These are phyloP conservation scores for Hypoxylon sp. DNA, from an alignment of 2,329 filamentous ascomycete genomes.

Conservation along the genomic window DNA sequence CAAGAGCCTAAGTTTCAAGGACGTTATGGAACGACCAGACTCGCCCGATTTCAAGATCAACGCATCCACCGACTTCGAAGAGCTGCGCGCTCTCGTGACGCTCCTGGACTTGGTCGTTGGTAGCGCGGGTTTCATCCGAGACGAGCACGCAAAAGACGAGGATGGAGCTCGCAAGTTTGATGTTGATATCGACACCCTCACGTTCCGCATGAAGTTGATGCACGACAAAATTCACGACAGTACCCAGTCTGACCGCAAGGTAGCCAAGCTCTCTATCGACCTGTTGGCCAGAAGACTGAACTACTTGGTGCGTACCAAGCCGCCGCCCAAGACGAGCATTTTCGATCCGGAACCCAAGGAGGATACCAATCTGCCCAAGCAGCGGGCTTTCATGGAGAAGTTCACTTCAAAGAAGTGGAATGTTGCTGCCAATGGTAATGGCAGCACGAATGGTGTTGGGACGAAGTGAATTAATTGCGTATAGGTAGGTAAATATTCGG, in stretches of 20 bases:
- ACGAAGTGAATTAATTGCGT: neutral
- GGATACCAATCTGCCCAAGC: slow-evolving; percentile 53
- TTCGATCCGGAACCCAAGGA: slow-evolving; percentile 54
- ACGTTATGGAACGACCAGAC: slow-evolving; percentile 57
- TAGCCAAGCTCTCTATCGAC: slow-evolving; percentile 80
- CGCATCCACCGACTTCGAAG: slow-evolving; percentile 70
- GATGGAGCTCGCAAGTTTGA: slow-evolving; percentile 67
- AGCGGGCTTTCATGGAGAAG: slow-evolving; percentile 60
- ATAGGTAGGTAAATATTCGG: neutral
- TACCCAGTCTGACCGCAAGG: slow-evolving; percentile 75
- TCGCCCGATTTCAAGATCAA: slow-evolving; percentile 61
- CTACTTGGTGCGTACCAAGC: slow-evolving; percentile 73
- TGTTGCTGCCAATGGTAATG: neutral
- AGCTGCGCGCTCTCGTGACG: slow-evolving; percentile 70
- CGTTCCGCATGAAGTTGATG: slow-evolving; percentile 64
- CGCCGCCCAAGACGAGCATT: slow-evolving; percentile 61
- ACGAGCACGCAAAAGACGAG: slow-evolving; percentile 37
- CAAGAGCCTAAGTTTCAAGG: slow-evolving; percentile 52
- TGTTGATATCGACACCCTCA: slow-evolving; percentile 72
- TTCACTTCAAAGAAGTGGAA: slow-evolving; percentile 44
- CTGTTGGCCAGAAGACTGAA: slow-evolving; percentile 76
- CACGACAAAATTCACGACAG: slow-evolving; percentile 74
- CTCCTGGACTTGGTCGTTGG: slow-evolving; percentile 81
- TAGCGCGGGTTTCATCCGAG: slow-evolving; percentile 58
- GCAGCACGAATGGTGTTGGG: neutral